Conservation (phyloP, 1,139 yeast species). For the Geotrichum carabidarum region DNA sequence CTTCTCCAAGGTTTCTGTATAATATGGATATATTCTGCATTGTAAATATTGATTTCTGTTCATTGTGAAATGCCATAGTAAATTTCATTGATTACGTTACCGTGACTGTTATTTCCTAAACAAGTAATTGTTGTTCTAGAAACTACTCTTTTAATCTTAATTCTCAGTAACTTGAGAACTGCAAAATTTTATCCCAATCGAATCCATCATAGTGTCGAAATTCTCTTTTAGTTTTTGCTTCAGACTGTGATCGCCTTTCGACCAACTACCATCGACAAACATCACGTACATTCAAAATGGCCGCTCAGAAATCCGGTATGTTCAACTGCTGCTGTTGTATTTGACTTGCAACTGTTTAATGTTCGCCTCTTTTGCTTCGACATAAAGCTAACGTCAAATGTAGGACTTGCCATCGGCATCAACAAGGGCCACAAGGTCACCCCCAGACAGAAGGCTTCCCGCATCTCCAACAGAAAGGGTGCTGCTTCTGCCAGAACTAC, state of each 20-base stretch:
- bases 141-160: background rate
- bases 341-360: slow-evolving; percentile 40
- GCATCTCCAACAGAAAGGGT: slow-evolving; percentile 96
- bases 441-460: slow-evolving; percentile 88
- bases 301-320: slow-evolving; percentile 21
- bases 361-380: background rate
- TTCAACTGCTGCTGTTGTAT: slow-evolving; percentile 19
- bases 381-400: background rate
- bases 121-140: background rate
- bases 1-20: slow-evolving; percentile 17
- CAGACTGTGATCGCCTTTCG: slow-evolving; percentile 22
- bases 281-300: slow-evolving; percentile 18
- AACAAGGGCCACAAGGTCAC: slow-evolving; percentile 99
- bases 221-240: slow-evolving; percentile 6
- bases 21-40: background rate
- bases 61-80: background rate
- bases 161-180: background rate
- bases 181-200: slow-evolving; percentile 1
- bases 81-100: slow-evolving; percentile 3
- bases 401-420: slow-evolving; percentile 96
- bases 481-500: slow-evolving; percentile 91
- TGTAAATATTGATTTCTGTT: slow-evolving; percentile 6
- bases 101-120: background rate
- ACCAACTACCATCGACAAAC: slow-evolving; percentile 26
- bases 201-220: slow-evolving; percentile 6